Percentiles rank a stretch among this genome's conserved stretches.
These are phyloP conservation scores for Benincasa hispida DNA, from an alignment of 306 rosid species.

Conservation along the genomic window DNA sequence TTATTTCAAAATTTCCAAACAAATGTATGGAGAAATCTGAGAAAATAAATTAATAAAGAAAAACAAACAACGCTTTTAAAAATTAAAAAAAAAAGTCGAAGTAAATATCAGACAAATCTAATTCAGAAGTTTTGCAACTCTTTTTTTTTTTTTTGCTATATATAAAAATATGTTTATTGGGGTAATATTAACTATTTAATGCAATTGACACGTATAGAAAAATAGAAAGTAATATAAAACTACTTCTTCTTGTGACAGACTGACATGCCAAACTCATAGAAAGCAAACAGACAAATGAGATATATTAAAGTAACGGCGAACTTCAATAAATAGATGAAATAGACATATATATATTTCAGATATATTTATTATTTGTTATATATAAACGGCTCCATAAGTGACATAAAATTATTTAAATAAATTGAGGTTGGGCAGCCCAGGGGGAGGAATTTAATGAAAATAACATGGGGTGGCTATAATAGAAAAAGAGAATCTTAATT, in stretches of 20 bases:
- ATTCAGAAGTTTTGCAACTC: no score
- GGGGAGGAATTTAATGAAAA: not conserved
- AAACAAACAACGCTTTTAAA: no score
- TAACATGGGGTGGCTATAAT: not conserved
- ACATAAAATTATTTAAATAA: not conserved
- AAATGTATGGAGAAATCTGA: no score
- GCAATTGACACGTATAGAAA: not conserved
- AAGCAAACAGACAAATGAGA: not conserved
- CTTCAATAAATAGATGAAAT: not conserved
- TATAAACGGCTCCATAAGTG: not conserved
- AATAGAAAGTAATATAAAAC: not conserved
- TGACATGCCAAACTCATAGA: conserved; percentile 3
- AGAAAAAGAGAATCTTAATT: not conserved
- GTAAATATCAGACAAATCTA: no score
- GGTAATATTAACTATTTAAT: not conserved
- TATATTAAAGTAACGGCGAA: not conserved
- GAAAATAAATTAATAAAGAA: no score
- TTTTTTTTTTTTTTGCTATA: no score
- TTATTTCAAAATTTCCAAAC: no score
- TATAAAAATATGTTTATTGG: not conserved
- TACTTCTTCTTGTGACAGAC: not conserved
- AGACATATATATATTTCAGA: no score
- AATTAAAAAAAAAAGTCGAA: no score
- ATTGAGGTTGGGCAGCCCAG: not conserved
- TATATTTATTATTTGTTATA: not conserved